Conservation (phyloP, 2,329 filamentous ascomycete genomes). For the Apiospora pterosperma region DNA sequence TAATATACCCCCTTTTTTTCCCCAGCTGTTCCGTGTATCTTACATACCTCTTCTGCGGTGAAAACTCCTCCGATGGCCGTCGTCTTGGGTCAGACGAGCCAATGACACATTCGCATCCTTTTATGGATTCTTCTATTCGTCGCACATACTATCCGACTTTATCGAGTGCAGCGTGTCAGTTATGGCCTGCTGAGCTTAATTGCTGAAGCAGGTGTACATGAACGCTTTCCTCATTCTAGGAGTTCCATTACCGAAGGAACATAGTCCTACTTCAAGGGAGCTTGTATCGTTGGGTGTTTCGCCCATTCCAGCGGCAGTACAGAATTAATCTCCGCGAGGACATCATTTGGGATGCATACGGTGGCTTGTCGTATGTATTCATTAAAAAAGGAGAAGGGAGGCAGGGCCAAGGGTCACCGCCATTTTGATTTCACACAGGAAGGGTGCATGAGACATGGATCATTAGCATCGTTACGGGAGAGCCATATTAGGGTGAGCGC, state of each 20-base stretch:
- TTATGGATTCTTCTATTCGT: neutral
- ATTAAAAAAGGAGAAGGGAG: neutral
- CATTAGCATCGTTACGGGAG: neutral
- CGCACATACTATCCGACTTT: neutral
- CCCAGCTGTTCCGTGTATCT: neutral
- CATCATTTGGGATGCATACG: neutral
- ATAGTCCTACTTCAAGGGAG: neutral
- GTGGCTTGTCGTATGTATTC: neutral
- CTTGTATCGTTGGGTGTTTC: neutral
- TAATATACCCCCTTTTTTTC: conserved; percentile 11
- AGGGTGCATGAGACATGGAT: neutral
- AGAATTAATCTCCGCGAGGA: neutral
- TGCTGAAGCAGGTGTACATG: neutral
- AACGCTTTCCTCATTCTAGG: neutral
- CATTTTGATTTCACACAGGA: neutral
- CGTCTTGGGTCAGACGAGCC: neutral
- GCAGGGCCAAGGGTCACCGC: neutral
- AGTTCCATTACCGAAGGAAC: neutral
- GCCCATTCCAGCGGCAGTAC: neutral
- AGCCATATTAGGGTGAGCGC: too few species aligned
- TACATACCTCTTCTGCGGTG: neutral
- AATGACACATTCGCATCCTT: neutral
- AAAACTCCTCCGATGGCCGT: neutral
- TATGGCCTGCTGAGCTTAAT: neutral
- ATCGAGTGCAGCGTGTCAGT: neutral